A percentile compares a stretch with the other conserved stretches of the same genome.
Conservation (phyloP, 225 moss, liverwort and hornwort genomes). For the Neckera pumila region DNA sequence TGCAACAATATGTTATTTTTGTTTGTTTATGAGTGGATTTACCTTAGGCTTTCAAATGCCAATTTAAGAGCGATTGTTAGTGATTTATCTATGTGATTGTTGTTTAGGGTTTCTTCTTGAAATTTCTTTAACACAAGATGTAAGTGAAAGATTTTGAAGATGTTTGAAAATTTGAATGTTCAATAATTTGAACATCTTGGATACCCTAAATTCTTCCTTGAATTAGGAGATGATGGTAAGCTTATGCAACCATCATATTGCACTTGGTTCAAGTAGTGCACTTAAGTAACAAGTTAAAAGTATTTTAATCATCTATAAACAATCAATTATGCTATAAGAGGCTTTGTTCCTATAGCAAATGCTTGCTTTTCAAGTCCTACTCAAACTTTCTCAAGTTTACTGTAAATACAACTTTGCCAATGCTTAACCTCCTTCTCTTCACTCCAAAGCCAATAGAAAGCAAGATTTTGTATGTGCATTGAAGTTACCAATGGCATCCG, state of each 20-base stretch:
- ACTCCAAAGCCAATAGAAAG: neutral
- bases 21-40: accelerated
- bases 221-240: neutral
- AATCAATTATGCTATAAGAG: neutral
- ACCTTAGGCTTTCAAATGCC: neutral
- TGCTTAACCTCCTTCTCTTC: neutral
- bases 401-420: neutral
- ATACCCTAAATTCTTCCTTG: neutral
- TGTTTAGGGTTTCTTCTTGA: neutral
- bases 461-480: neutral
- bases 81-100: accelerated
- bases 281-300: neutral
- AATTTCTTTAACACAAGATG: neutral
- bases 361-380: neutral
- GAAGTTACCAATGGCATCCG: slow-evolving; percentile 54
- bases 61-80: neutral
- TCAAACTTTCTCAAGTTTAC: too few relatives aligned
- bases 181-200: neutral
- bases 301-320: neutral
- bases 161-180: neutral
- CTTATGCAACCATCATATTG: accelerated
- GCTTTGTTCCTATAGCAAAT: neutral
- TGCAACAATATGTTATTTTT: accelerated
- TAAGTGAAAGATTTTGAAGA: neutral
- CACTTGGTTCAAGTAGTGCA: neutral